A percentile compares a stretch with the other conserved stretches of the same genome.
Conservation (phyloP, 73 alveolate species). For the Paramecium tetraurelia region DNA sequence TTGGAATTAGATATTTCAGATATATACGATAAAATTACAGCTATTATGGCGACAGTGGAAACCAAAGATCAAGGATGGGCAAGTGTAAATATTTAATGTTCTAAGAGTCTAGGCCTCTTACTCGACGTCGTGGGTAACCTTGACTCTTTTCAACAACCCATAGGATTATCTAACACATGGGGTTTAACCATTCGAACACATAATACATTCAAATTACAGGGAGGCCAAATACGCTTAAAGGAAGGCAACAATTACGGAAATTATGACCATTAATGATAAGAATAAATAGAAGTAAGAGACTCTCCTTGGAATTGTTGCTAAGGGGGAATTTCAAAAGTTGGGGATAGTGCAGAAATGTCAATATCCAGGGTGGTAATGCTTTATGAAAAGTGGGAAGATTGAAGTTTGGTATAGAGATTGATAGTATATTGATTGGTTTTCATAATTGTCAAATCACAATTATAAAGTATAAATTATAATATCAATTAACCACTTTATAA, state of each 20-base stretch:
- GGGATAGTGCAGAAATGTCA: neutral
- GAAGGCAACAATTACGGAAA: neutral
- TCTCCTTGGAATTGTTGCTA: neutral
- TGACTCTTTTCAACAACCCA: neutral
- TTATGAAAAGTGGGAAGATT: neutral
- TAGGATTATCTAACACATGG: neutral
- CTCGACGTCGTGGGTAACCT: neutral
- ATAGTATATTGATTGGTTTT: neutral
- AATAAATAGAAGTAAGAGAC: neutral
- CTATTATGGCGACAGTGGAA: neutral
- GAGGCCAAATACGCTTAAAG: neutral
- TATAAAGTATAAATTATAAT: neutral
- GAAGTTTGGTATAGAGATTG: neutral
- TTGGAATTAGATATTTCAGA: neutral
- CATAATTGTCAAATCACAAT: neutral
- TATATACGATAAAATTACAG: neutral
- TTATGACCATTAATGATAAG: neutral
- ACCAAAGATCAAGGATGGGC: neutral
- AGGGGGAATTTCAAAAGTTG: neutral
- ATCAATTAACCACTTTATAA: neutral
- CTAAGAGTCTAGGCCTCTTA: neutral
- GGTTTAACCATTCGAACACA: neutral
- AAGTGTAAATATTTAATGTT: neutral
- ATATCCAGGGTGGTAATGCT: neutral
- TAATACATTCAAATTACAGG: neutral